These are phyloP conservation scores for Sicyos edulis DNA, from an alignment of 306 rosid genomes.

Conservation along the genomic window DNA sequence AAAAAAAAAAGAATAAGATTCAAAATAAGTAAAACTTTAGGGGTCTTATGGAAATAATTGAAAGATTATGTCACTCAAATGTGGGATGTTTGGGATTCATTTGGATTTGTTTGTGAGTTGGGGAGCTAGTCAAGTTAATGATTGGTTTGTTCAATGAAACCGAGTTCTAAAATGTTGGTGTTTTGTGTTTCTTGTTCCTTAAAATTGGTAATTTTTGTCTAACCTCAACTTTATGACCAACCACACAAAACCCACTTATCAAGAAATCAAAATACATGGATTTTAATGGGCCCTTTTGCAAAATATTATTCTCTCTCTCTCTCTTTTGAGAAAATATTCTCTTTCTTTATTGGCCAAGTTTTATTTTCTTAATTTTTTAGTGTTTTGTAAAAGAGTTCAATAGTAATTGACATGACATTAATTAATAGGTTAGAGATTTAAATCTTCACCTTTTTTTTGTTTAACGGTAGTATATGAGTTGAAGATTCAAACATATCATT, in stretches of 20 bases:
- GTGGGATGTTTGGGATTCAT: constrained; percentile 12
- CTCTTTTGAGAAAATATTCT: too few relatives aligned
- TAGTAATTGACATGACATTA: too few relatives aligned
- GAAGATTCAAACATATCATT: too few relatives aligned
- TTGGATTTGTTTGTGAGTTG: neutral
- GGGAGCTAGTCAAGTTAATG: constrained; percentile 11
- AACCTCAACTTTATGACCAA: neutral
- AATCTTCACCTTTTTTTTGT: too few relatives aligned
- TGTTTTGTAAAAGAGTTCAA: too few relatives aligned
- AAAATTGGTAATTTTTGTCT: neutral
- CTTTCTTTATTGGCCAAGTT: neutral
- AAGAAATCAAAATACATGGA: neutral
- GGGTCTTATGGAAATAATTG: neutral
- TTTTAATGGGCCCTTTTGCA: constrained; percentile 2
- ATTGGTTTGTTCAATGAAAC: constrained; percentile 4
- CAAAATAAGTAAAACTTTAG: neutral
- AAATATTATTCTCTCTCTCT: neutral
- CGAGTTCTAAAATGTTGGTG: neutral
- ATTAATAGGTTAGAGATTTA: too few relatives aligned
- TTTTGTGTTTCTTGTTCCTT: neutral
- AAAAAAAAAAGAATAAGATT: neutral
- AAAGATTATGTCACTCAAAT: constrained; percentile 6
- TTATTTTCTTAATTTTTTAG: neutral
- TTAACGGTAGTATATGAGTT: too few relatives aligned
- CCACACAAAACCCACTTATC: neutral